Base-by-base conservation (phyloP, 495 filamentous ascomycete genomes). In the Achaetomiella virescens region DNA sequence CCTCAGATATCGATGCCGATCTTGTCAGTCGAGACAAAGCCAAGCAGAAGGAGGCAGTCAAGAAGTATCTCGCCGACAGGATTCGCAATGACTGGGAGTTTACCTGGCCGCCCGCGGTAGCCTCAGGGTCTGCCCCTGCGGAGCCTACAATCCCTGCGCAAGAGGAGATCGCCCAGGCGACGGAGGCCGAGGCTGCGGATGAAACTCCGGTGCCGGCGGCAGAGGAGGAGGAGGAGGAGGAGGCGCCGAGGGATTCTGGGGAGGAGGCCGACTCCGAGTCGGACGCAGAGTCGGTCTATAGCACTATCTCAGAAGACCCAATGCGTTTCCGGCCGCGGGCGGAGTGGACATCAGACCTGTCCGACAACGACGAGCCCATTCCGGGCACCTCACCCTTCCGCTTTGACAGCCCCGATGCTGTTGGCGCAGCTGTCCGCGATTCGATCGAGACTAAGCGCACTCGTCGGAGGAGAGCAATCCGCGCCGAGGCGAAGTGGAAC, bases 401-500 rank as follows among this genome's bases (percentile, higher is more conserved):
- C 11, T 89, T 83, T 63, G 83, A 88, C 52, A 80, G 57, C 35
- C 85, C 85, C 2, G 84, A 88, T 54, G 73, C 75, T 7, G 73
- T 87, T 12, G 82, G 76, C 3, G 66, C 65, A 2, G 71, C 68
- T 31, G 70, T 75, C 6, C 66, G 72, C 52, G 69, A 57, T 31
- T 66, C 69, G 0, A 66, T 65, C 11, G 50, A 75, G 25, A 65
- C 68, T 20, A 75, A 80, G 52, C 76, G 81, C 36, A 82, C 84
- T 42, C 75, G 78, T 50, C 81, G 82, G 56, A 75, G 87, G 58
- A 75, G 80, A 58, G 77, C 73, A 10, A 66, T 87, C 50, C 78
- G 87, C 48, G 86, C 87, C 33, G 92, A 97, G 65, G 82, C 88
- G 78, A 65, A 69, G 17, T 95, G 88, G 88, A 97, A 97, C 58